Conservation (phyloP, 768 basidiomycete species). For the Calvatia gigantea region DNA sequence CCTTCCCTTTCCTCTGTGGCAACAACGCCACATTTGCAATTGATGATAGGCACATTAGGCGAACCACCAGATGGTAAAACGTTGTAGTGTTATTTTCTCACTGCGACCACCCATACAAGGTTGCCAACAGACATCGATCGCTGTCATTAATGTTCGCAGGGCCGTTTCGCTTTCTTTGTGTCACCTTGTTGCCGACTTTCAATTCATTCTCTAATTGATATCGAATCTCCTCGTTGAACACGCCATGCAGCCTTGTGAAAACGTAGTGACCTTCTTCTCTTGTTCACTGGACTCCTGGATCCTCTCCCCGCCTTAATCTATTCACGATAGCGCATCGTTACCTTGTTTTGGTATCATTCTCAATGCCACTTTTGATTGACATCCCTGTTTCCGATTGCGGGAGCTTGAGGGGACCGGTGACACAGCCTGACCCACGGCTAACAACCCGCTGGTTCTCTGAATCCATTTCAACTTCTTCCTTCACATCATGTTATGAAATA, state of each 20-base stretch:
- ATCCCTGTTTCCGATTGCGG: slow-evolving; percentile 12
- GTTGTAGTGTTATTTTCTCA: background rate
- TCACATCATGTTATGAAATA: slow-evolving; percentile 3
- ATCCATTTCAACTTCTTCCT: slow-evolving; percentile 1
- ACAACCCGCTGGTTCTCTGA: slow-evolving; percentile 1
- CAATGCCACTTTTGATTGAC: background rate
- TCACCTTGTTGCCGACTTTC: slow-evolving; percentile 1
- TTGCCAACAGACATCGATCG: slow-evolving; percentile 7
- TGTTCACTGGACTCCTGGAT: background rate
- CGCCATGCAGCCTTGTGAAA: background rate
- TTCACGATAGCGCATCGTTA: background rate
- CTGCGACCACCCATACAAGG: slow-evolving; percentile 3
- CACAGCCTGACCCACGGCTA: background rate
- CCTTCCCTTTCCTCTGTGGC: slow-evolving; percentile 15
- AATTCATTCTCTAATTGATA: slow-evolving; percentile 4
- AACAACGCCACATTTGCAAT: slow-evolving; percentile 2
- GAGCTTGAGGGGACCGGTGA: background rate
- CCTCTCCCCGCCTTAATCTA: background rate
- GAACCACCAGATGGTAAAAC: background rate
- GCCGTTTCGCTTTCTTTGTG: slow-evolving; percentile 20
- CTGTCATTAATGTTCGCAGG: slow-evolving; percentile 14
- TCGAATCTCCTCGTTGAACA: background rate
- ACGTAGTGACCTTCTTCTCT: background rate
- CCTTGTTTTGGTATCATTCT: background rate
- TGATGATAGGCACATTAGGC: background rate